phyloP scores from a whole-genome alignment of 1,284 basidiomycete genomes.

The Sanguinoderma infundibulare region DNA sequence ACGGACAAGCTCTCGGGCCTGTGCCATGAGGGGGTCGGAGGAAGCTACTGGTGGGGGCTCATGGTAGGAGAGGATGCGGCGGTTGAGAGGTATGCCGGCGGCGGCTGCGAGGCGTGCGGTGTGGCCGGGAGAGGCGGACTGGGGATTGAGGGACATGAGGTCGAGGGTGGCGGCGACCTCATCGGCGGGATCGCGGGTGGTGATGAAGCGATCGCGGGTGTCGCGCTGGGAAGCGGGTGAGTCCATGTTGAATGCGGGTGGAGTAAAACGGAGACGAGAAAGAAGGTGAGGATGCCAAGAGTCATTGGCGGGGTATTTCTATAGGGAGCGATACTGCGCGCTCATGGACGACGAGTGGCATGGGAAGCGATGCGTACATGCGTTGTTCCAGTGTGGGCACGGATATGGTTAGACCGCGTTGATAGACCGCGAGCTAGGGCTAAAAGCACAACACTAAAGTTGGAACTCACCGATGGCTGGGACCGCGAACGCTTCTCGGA shows the following conservation, averaged over 20 bases:
- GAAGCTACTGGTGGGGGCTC: slow-evolving; percentile 74
- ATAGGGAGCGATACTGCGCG: not conserved
- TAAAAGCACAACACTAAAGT: not conserved
- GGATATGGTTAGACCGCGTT: not conserved
- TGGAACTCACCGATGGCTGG: slow-evolving; percentile 55
- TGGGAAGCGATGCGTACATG: not conserved
- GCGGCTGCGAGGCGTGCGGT: slow-evolving; percentile 77
- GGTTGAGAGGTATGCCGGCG: slow-evolving; percentile 72
- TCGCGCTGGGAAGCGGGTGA: slow-evolving; percentile 39
- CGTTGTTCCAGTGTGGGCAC: not conserved
- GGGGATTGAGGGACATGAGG: slow-evolving; percentile 61
- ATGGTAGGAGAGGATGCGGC: slow-evolving; percentile 79
- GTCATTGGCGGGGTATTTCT: not conserved
- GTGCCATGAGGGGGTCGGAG: slow-evolving; percentile 67
- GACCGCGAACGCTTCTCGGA: slow-evolving; percentile 75
- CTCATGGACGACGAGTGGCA: slow-evolving; percentile 8
- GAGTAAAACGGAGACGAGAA: slow-evolving; percentile 8
- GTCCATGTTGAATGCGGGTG: slow-evolving; percentile 12
- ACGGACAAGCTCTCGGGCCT: slow-evolving; percentile 74
- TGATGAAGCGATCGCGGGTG: slow-evolving; percentile 76
- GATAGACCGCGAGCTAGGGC: too few species aligned
- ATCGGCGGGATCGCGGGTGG: slow-evolving; percentile 60
- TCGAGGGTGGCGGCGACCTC: slow-evolving; percentile 67
- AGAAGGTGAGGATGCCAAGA: not conserved
- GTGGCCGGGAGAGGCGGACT: slow-evolving; percentile 71